These are phyloP conservation scores for Phlyctochytrium planicorne DNA, from an alignment of 192 early-diverging fungal species.

Conservation along the genomic window DNA sequence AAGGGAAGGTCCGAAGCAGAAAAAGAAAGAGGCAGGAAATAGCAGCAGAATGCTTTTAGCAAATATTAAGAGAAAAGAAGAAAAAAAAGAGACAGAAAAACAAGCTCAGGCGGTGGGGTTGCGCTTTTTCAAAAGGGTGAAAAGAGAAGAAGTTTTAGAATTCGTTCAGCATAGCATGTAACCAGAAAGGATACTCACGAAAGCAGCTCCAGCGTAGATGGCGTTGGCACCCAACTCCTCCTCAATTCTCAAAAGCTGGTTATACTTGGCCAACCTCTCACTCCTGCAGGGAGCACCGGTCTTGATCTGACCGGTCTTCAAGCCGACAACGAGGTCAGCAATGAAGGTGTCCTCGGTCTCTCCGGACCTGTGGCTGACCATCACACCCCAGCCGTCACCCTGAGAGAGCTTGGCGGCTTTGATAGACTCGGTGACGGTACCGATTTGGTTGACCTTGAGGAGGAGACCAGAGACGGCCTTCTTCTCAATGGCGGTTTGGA, in stretches of 20 bases:
- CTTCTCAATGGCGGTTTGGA: slow-evolving; percentile 85
- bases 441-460: slow-evolving; percentile 99
- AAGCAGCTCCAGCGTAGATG: slow-evolving; percentile 93
- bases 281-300: slow-evolving; percentile 98
- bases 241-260: slow-evolving; percentile 96
- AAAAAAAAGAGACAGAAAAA: no score
- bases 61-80: no score
- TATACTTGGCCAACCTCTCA: slow-evolving; percentile 98
- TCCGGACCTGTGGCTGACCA: slow-evolving; percentile 99
- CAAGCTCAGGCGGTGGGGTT: no score
- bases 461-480: slow-evolving; percentile 94
- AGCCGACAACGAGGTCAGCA: slow-evolving; percentile 95
- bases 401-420: slow-evolving; percentile 65
- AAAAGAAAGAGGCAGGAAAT: no score
- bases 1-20: no score
- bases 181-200: no score
- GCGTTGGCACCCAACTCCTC: slow-evolving; percentile 92
- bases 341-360: slow-evolving; percentile 98
- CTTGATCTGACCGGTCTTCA: slow-evolving; percentile 93
- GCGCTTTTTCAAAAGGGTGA: no score
- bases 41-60: no score
- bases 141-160: no score
- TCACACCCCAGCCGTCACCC: slow-evolving; percentile 94
- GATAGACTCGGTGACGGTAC: slow-evolving; percentile 95
- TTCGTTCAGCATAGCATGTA: no score